Base-by-base conservation (phyloP, 2,329 filamentous ascomycete genomes). In the Clarireedia hainanense region DNA sequence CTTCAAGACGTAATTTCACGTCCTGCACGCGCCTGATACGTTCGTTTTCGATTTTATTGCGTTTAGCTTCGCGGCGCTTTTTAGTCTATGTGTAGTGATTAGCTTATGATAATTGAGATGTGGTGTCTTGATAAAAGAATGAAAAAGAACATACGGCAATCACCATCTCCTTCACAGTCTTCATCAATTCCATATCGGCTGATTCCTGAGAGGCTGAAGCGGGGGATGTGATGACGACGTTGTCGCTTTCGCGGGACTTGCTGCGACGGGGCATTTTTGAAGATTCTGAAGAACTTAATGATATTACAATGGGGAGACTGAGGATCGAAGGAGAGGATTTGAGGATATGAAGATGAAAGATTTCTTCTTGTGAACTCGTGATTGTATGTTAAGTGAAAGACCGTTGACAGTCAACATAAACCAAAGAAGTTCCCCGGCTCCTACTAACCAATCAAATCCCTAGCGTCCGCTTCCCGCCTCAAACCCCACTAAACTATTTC, bases 51-150 rank as follows among this genome's bases (percentile, higher is more conserved):
- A 69, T 62, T 23, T 52, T 50, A 24, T 61, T 65, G 6, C 67
- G 62, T 55, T 64, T 65, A n/a, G 59, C 52, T 17, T 68, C 64
- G 27, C 64, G 61, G 3, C 57, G 60, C 47, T 58, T 66, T 23
- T 62, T 64, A 20, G 53, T 55, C 68, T 68, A 43, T 20, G 23
- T 23, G n/a, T 50, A 15, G 23, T 49, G 36, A 50, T 45, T 2
- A 45, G 42, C 10, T 20, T 20, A n/a, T 47, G 15, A 47, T 26
- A 30, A 20, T 20, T 47, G 4, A 26, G 5, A 10, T 45, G 10
- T 45, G 20, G 45, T 27, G 10, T 2, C 6, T 45, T 6, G 17
- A 10, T 5, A 6, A 24, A 45, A 45, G 20, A 10, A 10, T 5
- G n/a, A 14, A 45, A 45, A 24, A 5, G 12, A 43, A 27, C 26